Conservation (phyloP, 192 early-diverging fungal genomes). For the Haplosporangium gracile region DNA sequence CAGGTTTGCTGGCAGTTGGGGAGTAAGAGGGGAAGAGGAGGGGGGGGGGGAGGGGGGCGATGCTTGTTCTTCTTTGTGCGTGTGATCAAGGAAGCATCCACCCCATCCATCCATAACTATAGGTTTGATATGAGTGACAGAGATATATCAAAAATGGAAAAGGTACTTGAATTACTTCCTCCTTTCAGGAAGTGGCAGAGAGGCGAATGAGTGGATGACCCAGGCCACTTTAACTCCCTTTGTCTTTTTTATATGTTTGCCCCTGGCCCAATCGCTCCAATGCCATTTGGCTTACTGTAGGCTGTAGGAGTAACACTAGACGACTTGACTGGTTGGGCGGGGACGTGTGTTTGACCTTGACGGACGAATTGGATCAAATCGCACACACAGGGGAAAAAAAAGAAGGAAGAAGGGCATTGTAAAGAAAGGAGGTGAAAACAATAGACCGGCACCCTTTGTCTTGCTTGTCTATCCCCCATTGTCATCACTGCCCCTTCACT, state of each 20-base stretch:
- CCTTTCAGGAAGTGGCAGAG: not conserved
- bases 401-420: not conserved
- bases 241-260: not conserved
- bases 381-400: not conserved
- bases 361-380: not conserved
- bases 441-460: not conserved
- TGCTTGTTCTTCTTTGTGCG: not conserved
- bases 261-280: not conserved
- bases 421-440: too few relatives aligned
- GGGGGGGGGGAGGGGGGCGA: not conserved
- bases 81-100: not conserved
- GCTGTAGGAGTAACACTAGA: too few relatives aligned
- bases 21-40: too few relatives aligned
- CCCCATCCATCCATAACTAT: too few relatives aligned
- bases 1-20: too few relatives aligned
- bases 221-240: slow-evolving; percentile 4
- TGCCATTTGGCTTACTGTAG: not conserved
- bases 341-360: not conserved
- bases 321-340: not conserved
- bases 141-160: too few relatives aligned
- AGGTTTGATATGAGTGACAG: too few relatives aligned
- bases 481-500: not conserved
- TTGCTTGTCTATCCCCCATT: not conserved
- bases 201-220: not conserved
- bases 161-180: not conserved